Conservation (phyloP, 441 rosid genomes). For the Cnidoscolus chayamansa region DNA sequence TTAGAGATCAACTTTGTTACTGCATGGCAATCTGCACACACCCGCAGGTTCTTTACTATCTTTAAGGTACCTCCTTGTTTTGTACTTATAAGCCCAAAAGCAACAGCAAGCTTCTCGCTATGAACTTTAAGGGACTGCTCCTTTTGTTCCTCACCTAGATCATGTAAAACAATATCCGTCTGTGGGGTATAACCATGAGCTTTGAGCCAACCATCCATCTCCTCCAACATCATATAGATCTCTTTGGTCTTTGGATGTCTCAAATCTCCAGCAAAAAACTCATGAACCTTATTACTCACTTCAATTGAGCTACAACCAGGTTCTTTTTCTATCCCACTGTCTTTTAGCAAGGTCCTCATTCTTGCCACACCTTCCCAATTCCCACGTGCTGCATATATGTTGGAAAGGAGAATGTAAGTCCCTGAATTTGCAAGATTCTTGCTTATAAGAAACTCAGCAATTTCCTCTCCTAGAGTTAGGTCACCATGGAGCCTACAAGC, state of each 20-base stretch:
- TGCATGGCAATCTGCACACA: conserved; percentile 58
- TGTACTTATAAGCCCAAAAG: conserved; percentile 60
- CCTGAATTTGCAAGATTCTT: conserved; percentile 48
- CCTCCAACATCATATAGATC: conserved; percentile 51
- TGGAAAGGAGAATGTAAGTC: conserved; percentile 53
- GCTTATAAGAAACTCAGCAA: conserved; percentile 45
- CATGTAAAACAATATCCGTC: conserved; percentile 49
- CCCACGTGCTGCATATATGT: conserved; percentile 51
- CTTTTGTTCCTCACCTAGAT: conserved; percentile 44
- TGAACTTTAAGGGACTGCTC: conserved; percentile 55
- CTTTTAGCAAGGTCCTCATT: conserved; percentile 57
- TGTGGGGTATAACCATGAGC: conserved; percentile 40
- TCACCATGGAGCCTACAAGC: conserved; percentile 52
- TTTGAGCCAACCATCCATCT: conserved; percentile 41
- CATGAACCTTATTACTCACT: conserved; percentile 44
- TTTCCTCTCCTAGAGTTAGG: conserved; percentile 44
- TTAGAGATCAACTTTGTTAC: conserved; percentile 49
- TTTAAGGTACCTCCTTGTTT: conserved; percentile 45
- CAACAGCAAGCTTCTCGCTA: conserved; percentile 63
- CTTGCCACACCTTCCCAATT: conserved; percentile 56
- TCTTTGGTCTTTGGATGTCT: conserved; percentile 52
- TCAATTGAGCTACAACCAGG: conserved; percentile 66
- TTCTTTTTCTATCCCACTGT: conserved; percentile 47
- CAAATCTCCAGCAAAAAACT: conserved; percentile 55
- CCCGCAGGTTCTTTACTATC: conserved; percentile 60